Evolutionary conservation across 2,329 filamentous ascomycete species (phyloP).

Genomic region (Phoma sp.): DNA sequence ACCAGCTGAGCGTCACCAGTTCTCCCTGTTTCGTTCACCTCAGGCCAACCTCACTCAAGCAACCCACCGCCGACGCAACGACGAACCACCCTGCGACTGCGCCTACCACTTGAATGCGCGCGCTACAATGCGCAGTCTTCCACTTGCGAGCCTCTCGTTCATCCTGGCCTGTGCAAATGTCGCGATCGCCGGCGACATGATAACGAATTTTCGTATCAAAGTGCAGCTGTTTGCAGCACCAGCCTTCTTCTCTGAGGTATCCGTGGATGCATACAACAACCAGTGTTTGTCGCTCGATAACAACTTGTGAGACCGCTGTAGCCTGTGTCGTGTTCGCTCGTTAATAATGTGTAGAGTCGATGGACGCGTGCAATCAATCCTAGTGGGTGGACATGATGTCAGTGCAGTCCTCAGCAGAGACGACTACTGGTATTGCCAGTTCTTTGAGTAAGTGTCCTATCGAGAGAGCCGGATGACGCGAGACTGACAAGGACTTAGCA

Average conservation of each 20-base stretch:
- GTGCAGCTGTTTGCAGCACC: constrained; percentile 44
- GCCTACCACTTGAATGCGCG: constrained; percentile 14
- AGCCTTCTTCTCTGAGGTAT: constrained; percentile 41
- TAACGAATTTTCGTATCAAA: constrained; percentile 37
- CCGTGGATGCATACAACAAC: constrained; percentile 39
- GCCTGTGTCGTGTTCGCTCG: not conserved
- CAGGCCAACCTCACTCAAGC: constrained; percentile 9
- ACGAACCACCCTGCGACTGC: constrained; percentile 9
- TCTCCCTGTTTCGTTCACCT: constrained; percentile 9
- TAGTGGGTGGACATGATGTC: constrained; percentile 42
- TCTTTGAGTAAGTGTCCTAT: constrained; percentile 39
- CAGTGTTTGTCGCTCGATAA: constrained; percentile 41
- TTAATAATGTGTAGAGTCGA: constrained; percentile 36
- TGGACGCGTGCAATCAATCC: constrained; percentile 38
- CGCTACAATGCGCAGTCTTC: constrained; percentile 17
- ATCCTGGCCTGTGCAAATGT: constrained; percentile 6
- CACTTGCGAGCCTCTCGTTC: constrained; percentile 3
- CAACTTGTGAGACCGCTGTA: constrained; percentile 32
- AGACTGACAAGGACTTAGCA: constrained; percentile 28
- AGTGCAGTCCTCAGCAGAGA: constrained; percentile 28
- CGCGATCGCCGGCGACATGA: constrained; percentile 24
- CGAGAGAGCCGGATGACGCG: no score
- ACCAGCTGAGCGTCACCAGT: constrained; percentile 14
- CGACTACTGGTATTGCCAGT: constrained; percentile 44
- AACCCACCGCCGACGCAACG: constrained; percentile 7